These are phyloP conservation scores for Zalaria sp. DNA, from an alignment of 2,329 filamentous ascomycete genomes.

Conservation along the genomic window DNA sequence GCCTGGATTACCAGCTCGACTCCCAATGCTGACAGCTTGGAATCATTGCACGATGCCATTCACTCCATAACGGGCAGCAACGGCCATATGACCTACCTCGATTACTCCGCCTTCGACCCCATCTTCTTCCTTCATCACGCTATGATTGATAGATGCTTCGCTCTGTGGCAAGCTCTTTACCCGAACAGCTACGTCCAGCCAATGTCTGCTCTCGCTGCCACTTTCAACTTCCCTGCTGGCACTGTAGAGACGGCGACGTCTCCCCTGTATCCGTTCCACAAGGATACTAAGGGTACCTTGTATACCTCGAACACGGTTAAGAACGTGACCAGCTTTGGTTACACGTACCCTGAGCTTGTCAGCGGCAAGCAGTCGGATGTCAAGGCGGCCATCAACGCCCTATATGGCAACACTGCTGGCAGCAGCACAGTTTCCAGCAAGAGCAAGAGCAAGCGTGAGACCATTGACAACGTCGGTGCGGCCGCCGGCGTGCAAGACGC, in stretches of 20 bases:
- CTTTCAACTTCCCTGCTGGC: slow-evolving; percentile 45
- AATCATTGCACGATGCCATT: slow-evolving; percentile 32
- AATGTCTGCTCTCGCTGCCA: slow-evolving; percentile 36
- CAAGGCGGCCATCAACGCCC: slow-evolving; percentile 40
- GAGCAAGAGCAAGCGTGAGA: neutral
- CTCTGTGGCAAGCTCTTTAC: slow-evolving; percentile 65
- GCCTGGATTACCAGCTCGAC: slow-evolving; percentile 36
- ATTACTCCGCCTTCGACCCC: slow-evolving; percentile 66
- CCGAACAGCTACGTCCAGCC: slow-evolving; percentile 52
- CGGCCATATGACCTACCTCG: slow-evolving; percentile 57
- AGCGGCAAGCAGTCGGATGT: slow-evolving; percentile 28
- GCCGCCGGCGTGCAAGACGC: neutral
- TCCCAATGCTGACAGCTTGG: slow-evolving; percentile 42
- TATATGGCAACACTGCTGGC: slow-evolving; percentile 39
- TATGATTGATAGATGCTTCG: slow-evolving; percentile 61
- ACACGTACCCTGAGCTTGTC: slow-evolving; percentile 57
- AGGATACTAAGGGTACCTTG: slow-evolving; percentile 42
- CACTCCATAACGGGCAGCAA: slow-evolving; percentile 41
- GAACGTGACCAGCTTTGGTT: slow-evolving; percentile 49
- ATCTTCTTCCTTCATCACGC: slow-evolving; percentile 63
- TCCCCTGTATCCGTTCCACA: slow-evolving; percentile 53
- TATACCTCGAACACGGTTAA: slow-evolving; percentile 54
- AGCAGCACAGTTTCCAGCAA: slow-evolving; percentile 5
- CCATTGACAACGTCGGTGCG: neutral
- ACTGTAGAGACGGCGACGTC: slow-evolving; percentile 23